A percentile compares a stretch with the other conserved stretches of the same genome.
phyloP scores from a whole-genome alignment of 768 basidiomycete genomes.

The Psilocybe cyanescens region DNA sequence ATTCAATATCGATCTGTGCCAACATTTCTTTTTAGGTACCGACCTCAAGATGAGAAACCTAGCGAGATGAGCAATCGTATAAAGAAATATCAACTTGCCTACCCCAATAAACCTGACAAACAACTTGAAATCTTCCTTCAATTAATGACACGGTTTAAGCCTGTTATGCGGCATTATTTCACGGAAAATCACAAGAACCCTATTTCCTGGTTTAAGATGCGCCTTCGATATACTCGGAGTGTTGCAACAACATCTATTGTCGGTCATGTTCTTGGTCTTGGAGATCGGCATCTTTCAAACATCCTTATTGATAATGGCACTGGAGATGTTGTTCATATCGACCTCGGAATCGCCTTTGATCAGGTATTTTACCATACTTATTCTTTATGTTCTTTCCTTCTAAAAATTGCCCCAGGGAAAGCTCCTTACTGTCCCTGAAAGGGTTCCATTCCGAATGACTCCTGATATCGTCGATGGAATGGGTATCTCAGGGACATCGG shows the following conservation, averaged over 20 bases:
- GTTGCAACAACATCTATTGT: slow-evolving; percentile 94
- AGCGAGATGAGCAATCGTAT: slow-evolving; percentile 27
- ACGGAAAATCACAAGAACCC: slow-evolving; percentile 88
- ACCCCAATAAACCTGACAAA: slow-evolving; percentile 30
- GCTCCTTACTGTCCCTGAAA: slow-evolving; percentile 77
- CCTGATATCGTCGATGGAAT: slow-evolving; percentile 94
- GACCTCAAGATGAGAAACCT: slow-evolving; percentile 53
- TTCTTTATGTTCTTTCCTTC: slow-evolving; percentile 2
- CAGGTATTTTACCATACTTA: slow-evolving; percentile 53
- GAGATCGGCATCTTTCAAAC: slow-evolving; percentile 91
- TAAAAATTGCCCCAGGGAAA: slow-evolving; percentile 62
- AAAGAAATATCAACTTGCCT: slow-evolving; percentile 35
- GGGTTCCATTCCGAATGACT: slow-evolving; percentile 94
- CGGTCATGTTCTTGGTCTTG: slow-evolving; percentile 89
- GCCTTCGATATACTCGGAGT: slow-evolving; percentile 88
- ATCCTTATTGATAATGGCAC: slow-evolving; percentile 83
- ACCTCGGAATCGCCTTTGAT: slow-evolving; percentile 96
- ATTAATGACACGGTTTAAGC: slow-evolving; percentile 56
- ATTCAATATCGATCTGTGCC: neutral
- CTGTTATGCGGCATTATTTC: slow-evolving; percentile 95
- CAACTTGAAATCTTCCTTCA: slow-evolving; percentile 35
- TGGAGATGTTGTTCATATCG: slow-evolving; percentile 94
- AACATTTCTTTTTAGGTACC: slow-evolving; percentile 54
- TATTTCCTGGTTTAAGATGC: slow-evolving; percentile 90
- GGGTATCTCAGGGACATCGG: slow-evolving; percentile 87